A percentile compares a stretch with the other conserved stretches of the same genome.
These are phyloP conservation scores for Eucalyptus camaldulensis DNA, from an alignment of 345 rosid species.

Conservation along the genomic window DNA sequence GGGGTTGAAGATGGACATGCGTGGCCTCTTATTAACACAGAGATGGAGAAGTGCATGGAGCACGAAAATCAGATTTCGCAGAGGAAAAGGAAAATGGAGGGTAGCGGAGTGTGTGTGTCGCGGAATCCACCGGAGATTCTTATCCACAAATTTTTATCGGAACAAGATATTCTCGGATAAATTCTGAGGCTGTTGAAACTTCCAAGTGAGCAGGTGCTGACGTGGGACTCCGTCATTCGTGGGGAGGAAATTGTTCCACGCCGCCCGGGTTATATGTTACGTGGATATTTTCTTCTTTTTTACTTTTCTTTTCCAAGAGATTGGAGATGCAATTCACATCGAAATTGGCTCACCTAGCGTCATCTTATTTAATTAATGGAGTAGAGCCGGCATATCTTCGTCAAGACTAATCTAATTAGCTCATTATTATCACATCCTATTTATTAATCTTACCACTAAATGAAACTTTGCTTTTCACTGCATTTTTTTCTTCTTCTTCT, in stretches of 20 bases:
- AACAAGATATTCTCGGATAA: background rate
- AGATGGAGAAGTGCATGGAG: background rate
- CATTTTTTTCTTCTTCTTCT: too few relatives aligned
- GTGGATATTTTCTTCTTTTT: background rate
- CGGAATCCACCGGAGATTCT: conserved; percentile 19
- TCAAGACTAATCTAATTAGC: background rate
- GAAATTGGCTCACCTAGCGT: background rate
- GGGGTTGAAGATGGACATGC: background rate
- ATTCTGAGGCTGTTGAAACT: background rate
- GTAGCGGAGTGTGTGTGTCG: background rate
- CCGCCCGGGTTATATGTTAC: background rate
- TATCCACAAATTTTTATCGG: conserved; percentile 31
- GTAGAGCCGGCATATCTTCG: background rate
- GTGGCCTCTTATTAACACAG: background rate
- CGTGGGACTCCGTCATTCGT: background rate
- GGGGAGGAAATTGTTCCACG: background rate
- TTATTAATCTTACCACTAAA: background rate
- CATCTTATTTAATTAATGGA: background rate
- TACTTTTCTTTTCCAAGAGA: background rate
- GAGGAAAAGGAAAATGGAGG: background rate
- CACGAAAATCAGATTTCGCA: background rate
- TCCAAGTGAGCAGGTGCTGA: background rate
- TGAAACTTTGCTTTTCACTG: accelerated
- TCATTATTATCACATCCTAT: background rate
- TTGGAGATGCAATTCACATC: background rate